Conservation (phyloP, 176 grass and related monocot species). For the Eragrostis nindensis region DNA sequence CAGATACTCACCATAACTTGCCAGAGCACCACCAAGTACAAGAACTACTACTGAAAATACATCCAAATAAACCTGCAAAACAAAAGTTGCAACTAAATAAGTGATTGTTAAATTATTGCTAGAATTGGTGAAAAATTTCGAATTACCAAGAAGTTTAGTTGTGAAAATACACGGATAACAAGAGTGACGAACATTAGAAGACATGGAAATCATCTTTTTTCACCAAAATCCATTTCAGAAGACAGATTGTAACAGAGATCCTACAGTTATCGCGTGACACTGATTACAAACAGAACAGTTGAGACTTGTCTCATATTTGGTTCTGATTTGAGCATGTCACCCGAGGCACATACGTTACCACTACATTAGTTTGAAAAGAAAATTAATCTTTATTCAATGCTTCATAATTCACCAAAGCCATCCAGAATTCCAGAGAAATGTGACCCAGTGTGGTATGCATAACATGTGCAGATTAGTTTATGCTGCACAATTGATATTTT, state of each 20-base stretch:
- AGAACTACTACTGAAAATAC: constrained; percentile 88
- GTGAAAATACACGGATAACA: constrained; percentile 14
- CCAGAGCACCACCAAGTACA: constrained; percentile 75
- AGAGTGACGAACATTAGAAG: constrained; percentile 28
- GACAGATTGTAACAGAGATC: constrained; percentile 9
- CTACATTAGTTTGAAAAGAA: constrained; percentile 28
- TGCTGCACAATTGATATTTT: constrained; percentile 3
- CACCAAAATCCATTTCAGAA: neutral
- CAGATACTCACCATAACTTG: constrained; percentile 83
- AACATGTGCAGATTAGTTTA: constrained; percentile 15
- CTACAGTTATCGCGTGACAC: constrained; percentile 19
- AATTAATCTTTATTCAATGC: neutral
- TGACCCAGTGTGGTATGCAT: neutral
- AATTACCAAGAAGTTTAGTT: constrained; percentile 6
- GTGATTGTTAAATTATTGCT: constrained; percentile 14
- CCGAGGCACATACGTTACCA: neutral
- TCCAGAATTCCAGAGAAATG: neutral
- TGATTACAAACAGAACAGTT: constrained; percentile 40
- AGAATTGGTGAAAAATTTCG: constrained; percentile 2
- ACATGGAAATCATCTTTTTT: constrained; percentile 1
- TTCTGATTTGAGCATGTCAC: constrained; percentile 1
- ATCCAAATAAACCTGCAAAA: constrained; percentile 94
- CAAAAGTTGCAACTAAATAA: constrained; percentile 32
- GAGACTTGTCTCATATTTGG: constrained; percentile 4
- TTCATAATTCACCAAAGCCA: constrained; percentile 25